Evolutionary conservation across 371 early-diverging fungal genomes (phyloP).

Genomic region (Cokeromyces recurvatus): DNA sequence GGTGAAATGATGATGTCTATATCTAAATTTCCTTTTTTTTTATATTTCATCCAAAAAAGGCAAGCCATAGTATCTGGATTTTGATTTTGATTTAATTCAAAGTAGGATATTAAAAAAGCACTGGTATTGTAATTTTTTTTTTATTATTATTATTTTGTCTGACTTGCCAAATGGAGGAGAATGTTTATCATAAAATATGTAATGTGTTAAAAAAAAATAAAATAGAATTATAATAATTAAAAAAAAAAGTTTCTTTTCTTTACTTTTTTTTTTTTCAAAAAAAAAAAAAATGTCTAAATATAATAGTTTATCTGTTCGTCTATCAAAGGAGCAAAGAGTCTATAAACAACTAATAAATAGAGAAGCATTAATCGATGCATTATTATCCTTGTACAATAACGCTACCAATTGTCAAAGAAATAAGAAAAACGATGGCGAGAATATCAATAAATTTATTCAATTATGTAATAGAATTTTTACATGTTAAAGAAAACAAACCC

Average conservation of each 20-base stretch:
- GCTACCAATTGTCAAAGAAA: conserved; percentile 4
- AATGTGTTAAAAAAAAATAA: too few relatives aligned
- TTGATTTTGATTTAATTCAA: too few relatives aligned
- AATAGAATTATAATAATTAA: too few relatives aligned
- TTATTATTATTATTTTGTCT: conserved; percentile 3
- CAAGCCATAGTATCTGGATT: too few relatives aligned
- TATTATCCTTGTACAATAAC: conserved; percentile 10
- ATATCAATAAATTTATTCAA: conserved; percentile 11
- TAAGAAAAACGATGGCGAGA: conserved; percentile 4
- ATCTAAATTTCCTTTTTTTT: too few relatives aligned
- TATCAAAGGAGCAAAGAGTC: conserved; percentile 6
- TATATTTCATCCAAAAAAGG: too few relatives aligned
- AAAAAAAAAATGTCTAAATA: conserved; percentile 8
- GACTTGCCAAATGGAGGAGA: conserved; percentile 15
- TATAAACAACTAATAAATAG: conserved; percentile 13
- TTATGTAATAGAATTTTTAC: conserved; percentile 3
- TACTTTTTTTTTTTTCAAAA: neutral
- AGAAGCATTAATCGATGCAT: conserved; percentile 21
- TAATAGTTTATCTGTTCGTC: conserved; percentile 3
- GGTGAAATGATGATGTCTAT: too few relatives aligned
- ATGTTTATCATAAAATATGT: conserved; percentile 18
- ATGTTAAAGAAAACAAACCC: neutral
- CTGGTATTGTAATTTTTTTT: neutral
- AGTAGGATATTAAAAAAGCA: too few relatives aligned
- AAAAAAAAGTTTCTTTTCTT: conserved; percentile 7